Evolutionary conservation across 73 alveolate genomes (phyloP).

Genomic region (Paramecium octaurelia): DNA sequence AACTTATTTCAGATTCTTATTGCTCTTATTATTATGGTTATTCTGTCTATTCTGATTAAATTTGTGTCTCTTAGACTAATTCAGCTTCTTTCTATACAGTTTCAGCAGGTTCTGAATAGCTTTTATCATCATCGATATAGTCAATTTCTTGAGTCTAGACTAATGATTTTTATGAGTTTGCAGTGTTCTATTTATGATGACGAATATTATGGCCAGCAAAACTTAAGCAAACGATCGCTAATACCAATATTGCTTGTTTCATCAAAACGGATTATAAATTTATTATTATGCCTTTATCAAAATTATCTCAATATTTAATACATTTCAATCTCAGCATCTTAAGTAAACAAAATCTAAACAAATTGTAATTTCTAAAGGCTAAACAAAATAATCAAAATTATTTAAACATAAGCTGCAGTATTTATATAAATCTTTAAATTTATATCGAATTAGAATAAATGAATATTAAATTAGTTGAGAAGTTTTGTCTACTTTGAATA

Average conservation of each 20-base stretch:
- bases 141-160: not conserved
- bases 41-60: not conserved
- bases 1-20: not conserved
- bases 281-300: not conserved
- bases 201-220: conserved; percentile 7
- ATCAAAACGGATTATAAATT: conserved; percentile 35
- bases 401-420: not conserved
- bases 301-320: not conserved
- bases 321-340: not conserved
- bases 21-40: not conserved
- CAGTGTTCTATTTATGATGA: not conserved
- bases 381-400: not conserved
- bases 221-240: not conserved
- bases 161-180: not conserved
- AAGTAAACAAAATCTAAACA: not conserved
- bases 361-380: not conserved
- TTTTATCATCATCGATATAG: conserved; percentile 19
- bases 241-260: not conserved
- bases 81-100: not conserved
- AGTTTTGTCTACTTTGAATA: not conserved
- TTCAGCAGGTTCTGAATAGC: not conserved
- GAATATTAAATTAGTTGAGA: not conserved
- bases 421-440: no score
- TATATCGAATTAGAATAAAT: no score
- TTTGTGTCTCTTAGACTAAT: not conserved